Evolutionary conservation across 2,329 filamentous ascomycete species (phyloP).

Genomic region (Piedraia hortae): DNA sequence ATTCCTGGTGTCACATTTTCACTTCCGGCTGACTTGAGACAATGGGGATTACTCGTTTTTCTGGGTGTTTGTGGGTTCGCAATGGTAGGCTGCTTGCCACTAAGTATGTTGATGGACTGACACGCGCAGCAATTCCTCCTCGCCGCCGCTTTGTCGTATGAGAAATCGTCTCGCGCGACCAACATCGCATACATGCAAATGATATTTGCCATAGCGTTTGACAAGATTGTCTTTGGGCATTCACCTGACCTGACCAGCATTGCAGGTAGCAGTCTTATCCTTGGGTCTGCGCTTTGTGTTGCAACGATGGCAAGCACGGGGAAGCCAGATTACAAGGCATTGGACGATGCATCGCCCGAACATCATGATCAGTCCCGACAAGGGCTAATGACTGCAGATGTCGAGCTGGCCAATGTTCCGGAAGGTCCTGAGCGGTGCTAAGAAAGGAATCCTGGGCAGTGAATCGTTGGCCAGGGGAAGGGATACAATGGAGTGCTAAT

Average conservation of each 20-base stretch:
- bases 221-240: constrained; percentile 34
- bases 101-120: background rate
- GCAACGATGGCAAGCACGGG: constrained; percentile 24
- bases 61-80: constrained; percentile 50
- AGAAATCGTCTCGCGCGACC: constrained; percentile 34
- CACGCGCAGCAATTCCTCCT: constrained; percentile 41
- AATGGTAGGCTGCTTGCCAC: constrained; percentile 21
- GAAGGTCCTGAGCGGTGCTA: constrained; percentile 12
- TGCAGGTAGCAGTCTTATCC: constrained; percentile 32
- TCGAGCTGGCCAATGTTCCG: no score
- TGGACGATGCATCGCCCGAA: no score
- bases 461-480: no score
- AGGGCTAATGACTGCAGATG: no score
- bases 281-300: constrained; percentile 37
- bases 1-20: constrained; percentile 30
- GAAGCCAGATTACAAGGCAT: no score
- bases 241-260: constrained; percentile 30
- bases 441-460: no score
- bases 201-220: constrained; percentile 37
- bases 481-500: no score
- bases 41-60: constrained; percentile 41
- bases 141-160: constrained; percentile 45
- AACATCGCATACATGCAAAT: constrained; percentile 45
- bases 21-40: constrained; percentile 23
- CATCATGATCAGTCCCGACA: no score